Conservation (phyloP, 106 monocot genomes). For the Dendrobium catenatum region DNA sequence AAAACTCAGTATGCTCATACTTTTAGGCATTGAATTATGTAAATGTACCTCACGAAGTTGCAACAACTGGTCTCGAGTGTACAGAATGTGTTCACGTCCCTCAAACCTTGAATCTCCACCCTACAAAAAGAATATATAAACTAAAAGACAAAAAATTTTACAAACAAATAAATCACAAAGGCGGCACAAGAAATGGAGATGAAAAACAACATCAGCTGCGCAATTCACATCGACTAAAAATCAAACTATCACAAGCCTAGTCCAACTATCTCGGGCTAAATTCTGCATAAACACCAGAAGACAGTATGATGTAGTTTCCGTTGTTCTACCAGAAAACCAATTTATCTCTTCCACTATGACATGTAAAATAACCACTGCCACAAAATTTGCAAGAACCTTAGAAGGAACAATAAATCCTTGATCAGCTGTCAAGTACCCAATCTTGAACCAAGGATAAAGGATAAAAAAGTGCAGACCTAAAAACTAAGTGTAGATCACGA, state of each 20-base stretch:
- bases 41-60: conserved; percentile 61
- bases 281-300: neutral
- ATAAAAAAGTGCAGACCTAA: neutral
- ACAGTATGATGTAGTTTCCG: neutral
- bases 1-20: conserved; percentile 1
- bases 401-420: neutral
- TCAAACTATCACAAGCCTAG: neutral
- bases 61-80: conserved; percentile 67
- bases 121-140: conserved; percentile 19
- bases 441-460: neutral
- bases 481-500: neutral
- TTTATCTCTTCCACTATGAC: neutral
- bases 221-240: neutral
- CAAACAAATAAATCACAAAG: neutral
- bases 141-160: neutral
- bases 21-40: neutral
- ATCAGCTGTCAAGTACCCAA: neutral
- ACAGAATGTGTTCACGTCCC: conserved; percentile 43
- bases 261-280: neutral
- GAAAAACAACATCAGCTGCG: neutral
- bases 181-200: neutral
- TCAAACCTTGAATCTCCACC: conserved; percentile 59
- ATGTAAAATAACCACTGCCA: neutral
- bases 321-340: neutral
- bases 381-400: neutral